A percentile compares a stretch with the other conserved stretches of the same genome.
phyloP scores from a whole-genome alignment of 1,139 yeast species.

The Candida sanyaensis region DNA sequence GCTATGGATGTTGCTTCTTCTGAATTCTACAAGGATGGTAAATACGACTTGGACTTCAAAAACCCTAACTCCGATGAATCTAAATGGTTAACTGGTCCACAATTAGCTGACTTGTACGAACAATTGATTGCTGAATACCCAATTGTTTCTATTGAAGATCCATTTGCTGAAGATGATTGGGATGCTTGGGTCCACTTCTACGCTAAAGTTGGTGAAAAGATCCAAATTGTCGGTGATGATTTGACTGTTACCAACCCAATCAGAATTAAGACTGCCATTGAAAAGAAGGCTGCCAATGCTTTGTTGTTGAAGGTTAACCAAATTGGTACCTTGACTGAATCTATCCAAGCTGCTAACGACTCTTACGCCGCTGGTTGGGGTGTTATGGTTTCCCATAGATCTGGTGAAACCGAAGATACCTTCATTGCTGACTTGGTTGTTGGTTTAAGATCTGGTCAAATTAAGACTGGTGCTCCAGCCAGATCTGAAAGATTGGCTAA shows the following conservation, averaged over 20 bases:
- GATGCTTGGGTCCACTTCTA: constrained; percentile 91
- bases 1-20: constrained; percentile 96
- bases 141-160: constrained; percentile 96
- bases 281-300: constrained; percentile 91
- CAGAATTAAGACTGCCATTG: constrained; percentile 92
- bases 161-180: constrained; percentile 99
- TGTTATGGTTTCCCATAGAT: constrained; percentile 97
- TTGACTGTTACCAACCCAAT: constrained; percentile 96
- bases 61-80: constrained; percentile 86
- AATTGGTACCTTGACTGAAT: constrained; percentile 89
- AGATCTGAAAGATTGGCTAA: constrained; percentile 99
- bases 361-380: constrained; percentile 95
- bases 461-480: constrained; percentile 99
- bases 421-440: constrained; percentile 96
- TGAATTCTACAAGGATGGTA: constrained; percentile 94
- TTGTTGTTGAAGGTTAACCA: constrained; percentile 94
- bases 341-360: constrained; percentile 90
- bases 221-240: constrained; percentile 96
- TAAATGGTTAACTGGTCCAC: constrained; percentile 85
- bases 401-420: constrained; percentile 99
- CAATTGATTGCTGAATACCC: constrained; percentile 84
- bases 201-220: constrained; percentile 62
- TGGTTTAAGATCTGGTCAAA: constrained; percentile 96
- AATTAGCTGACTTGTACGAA: constrained; percentile 82
- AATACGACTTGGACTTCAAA: constrained; percentile 96